These are phyloP conservation scores for Chrysoporthe deuterocubensis DNA, from an alignment of 2,329 filamentous ascomycete genomes.

Conservation along the genomic window DNA sequence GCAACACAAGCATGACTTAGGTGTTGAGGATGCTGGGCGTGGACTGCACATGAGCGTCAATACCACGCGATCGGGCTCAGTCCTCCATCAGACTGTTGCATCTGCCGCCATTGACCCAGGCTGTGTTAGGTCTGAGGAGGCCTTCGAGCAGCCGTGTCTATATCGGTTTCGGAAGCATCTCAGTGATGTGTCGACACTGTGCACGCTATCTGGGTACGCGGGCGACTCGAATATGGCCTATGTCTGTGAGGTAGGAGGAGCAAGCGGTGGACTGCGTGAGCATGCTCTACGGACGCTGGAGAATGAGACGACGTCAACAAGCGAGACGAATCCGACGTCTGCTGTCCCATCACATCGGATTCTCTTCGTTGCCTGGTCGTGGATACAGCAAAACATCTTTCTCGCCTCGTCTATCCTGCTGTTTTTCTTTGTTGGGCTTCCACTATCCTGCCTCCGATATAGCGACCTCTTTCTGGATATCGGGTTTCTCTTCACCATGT, in stretches of 20 bases:
- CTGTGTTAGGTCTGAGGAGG: not conserved
- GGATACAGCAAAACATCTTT: constrained; percentile 29
- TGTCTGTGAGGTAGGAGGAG: not conserved
- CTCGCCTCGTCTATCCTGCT: constrained; percentile 37
- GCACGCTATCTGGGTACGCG: constrained; percentile 20
- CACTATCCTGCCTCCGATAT: constrained; percentile 40
- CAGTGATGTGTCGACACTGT: constrained; percentile 32
- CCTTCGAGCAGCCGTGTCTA: not conserved
- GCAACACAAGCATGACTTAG: constrained; percentile 20
- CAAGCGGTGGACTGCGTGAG: not conserved
- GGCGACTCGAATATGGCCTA: not conserved
- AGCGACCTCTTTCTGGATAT: constrained; percentile 50
- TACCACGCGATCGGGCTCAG: not conserved
- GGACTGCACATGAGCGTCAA: no score
- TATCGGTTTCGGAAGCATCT: constrained; percentile 28
- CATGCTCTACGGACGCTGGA: constrained; percentile 1
- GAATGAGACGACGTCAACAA: constrained; percentile 1
- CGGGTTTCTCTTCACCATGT: constrained; percentile 52
- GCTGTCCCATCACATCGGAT: not conserved
- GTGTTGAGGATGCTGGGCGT: constrained; percentile 6
- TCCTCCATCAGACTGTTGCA: not conserved
- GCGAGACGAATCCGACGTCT: not conserved
- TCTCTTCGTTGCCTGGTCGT: not conserved
- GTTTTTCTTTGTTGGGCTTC: constrained; percentile 45
- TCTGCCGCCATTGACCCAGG: not conserved